These are phyloP conservation scores for Plasmodium vivax DNA, from an alignment of 169 alveolate species.

Conservation along the genomic window DNA sequence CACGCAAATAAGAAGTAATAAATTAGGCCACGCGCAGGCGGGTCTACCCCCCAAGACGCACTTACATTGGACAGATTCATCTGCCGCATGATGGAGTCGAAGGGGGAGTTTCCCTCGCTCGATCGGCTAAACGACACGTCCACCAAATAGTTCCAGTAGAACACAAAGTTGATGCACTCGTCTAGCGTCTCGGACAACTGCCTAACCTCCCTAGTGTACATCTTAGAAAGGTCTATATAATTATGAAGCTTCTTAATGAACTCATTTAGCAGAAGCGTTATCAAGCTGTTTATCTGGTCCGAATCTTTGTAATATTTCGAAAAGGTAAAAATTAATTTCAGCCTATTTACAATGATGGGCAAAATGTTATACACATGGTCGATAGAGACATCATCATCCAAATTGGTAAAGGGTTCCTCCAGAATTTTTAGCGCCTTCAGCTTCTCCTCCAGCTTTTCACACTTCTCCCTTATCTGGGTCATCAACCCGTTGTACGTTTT, in stretches of 20 bases:
- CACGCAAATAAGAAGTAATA: neutral
- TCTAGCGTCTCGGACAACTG: constrained; percentile 43
- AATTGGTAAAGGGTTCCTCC: constrained; percentile 59
- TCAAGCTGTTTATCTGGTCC: constrained; percentile 51
- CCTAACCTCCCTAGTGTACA: constrained; percentile 62
- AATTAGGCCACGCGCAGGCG: neutral
- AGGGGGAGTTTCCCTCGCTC: neutral
- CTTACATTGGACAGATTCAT: constrained; percentile 64
- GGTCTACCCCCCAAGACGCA: neutral
- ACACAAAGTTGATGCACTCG: constrained; percentile 67
- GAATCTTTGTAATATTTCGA: constrained; percentile 70
- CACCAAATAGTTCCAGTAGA: constrained; percentile 60
- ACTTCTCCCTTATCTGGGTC: constrained; percentile 28
- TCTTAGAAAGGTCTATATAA: constrained; percentile 56
- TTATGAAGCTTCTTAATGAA: constrained; percentile 48
- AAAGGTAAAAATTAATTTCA: constrained; percentile 52
- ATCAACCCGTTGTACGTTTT: constrained; percentile 32
- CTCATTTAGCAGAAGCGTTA: constrained; percentile 54
- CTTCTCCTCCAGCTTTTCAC: constrained; percentile 47
- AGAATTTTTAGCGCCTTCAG: constrained; percentile 62
- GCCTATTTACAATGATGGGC: constrained; percentile 60
- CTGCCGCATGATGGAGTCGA: constrained; percentile 20
- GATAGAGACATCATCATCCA: constrained; percentile 13
- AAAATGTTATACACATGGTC: constrained; percentile 60
- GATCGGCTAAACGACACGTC: constrained; percentile 15